These are phyloP conservation scores for Protomyces lactucae-debilis DNA, from an alignment of 1,139 yeast species.

Conservation along the genomic window DNA sequence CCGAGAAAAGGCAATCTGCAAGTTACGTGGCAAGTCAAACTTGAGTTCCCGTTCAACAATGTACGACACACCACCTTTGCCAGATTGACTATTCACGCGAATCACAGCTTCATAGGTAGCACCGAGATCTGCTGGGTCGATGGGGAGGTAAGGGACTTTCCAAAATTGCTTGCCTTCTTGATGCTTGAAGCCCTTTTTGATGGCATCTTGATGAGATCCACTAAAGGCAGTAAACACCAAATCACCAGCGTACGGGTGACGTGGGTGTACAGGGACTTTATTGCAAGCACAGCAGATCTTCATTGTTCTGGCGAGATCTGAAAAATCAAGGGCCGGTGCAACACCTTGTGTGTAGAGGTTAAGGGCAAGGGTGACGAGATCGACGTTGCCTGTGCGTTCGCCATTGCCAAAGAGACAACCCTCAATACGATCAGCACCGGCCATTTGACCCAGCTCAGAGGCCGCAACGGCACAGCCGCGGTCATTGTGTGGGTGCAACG, in stretches of 20 bases:
- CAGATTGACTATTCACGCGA: conserved; percentile 95
- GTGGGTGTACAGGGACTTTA: conserved; percentile 85
- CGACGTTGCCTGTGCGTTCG: conserved; percentile 98
- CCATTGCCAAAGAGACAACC: conserved; percentile 98
- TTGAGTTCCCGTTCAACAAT: conserved; percentile 81
- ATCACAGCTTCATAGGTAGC: conserved; percentile 96
- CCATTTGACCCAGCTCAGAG: conserved; percentile 85
- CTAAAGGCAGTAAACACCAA: conserved; percentile 94
- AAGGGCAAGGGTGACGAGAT: conserved; percentile 83
- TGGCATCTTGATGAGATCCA: conserved; percentile 97
- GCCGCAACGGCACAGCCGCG: conserved; percentile 99
- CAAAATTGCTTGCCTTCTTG: conserved; percentile 53
- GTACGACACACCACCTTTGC: conserved; percentile 99
- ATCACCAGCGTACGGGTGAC: conserved; percentile 97
- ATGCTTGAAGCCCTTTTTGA: conserved; percentile 82
- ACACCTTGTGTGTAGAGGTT: conserved; percentile 94
- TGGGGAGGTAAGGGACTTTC: conserved; percentile 90
- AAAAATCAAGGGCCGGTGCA: conserved; percentile 77
- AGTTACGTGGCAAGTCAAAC: conserved; percentile 83
- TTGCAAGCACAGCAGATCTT: conserved; percentile 89
- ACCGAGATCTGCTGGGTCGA: conserved; percentile 94
- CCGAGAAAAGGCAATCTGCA: conserved; percentile 85
- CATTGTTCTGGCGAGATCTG: conserved; percentile 73
- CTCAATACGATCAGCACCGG: conserved; percentile 97
- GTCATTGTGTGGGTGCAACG: conserved; percentile 93